Percentiles rank a stretch among this genome's conserved stretches.
Conservation (phyloP, 805 yeast genomes). For the Ogataea zsoltii region DNA sequence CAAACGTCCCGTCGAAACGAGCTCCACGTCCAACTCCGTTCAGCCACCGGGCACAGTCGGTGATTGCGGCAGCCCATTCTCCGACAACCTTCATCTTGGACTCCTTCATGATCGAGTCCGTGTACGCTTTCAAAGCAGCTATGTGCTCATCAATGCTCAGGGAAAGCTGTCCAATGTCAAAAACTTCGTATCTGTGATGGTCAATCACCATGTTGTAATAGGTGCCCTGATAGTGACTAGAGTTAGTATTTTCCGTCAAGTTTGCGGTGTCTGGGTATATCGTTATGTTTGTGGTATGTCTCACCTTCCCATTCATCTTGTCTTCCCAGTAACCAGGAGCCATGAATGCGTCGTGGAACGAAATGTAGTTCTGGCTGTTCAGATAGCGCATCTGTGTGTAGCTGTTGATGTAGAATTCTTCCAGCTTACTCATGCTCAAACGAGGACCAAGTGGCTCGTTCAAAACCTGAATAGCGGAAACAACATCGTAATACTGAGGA, state of each 20-base stretch:
- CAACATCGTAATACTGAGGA: slow-evolving; percentile 49
- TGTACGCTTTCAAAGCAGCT: slow-evolving; percentile 50
- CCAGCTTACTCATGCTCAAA: slow-evolving; percentile 44
- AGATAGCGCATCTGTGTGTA: slow-evolving; percentile 43
- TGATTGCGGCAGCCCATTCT: slow-evolving; percentile 71
- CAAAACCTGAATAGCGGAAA: slow-evolving; percentile 67
- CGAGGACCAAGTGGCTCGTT: slow-evolving; percentile 70
- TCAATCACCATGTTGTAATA: slow-evolving; percentile 75
- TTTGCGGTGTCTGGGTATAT: slow-evolving; percentile 10
- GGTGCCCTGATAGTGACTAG: slow-evolving; percentile 22
- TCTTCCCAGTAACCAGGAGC: slow-evolving; percentile 55
- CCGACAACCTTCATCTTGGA: slow-evolving; percentile 58
- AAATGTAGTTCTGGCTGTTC: slow-evolving; percentile 43
- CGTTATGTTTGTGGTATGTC: slow-evolving; percentile 12
- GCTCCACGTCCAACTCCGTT: slow-evolving; percentile 72
- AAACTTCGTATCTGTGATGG: slow-evolving; percentile 93
- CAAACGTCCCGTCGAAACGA: slow-evolving; percentile 55
- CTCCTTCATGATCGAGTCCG: slow-evolving; percentile 40
- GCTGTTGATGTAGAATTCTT: slow-evolving; percentile 42
- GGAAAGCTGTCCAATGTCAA: slow-evolving; percentile 59
- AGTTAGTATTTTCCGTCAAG: slow-evolving; percentile 7
- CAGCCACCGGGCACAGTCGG: slow-evolving; percentile 70
- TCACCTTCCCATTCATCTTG: slow-evolving; percentile 32
- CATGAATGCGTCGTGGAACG: slow-evolving; percentile 69
- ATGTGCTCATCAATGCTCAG: slow-evolving; percentile 64